Base-by-base conservation (phyloP, 2,329 filamentous ascomycete genomes). In the Dothideomycetes sp. region DNA sequence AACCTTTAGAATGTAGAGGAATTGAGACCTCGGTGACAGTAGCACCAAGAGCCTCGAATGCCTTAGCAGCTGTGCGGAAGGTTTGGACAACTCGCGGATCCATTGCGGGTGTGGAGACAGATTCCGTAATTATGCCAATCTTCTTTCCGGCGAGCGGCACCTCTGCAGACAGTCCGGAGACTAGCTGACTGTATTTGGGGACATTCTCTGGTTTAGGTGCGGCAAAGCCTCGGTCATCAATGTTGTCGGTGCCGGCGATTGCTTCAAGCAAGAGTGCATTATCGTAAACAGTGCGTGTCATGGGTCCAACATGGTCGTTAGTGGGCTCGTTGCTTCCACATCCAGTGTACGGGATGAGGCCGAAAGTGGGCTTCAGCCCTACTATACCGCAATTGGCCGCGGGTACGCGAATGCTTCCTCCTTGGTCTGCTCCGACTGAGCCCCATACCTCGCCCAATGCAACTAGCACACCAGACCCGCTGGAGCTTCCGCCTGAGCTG, bases 21-120 rank as follows among this genome's bases (percentile, higher is more conserved):
- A 76, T 56, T 0, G 68, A 71, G 1, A 75, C 57, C 36, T 73
- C 64, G 19, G 66, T 62, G 0, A 76, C 59, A 0, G 47, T 58
- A 4, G 72, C 72, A 0, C 72, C 72, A 0, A 75, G 57, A 0
- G 58, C 51, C 29, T 54, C 44, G 40, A 74, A 63, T 15, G 55
- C 60, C 2, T 54, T 49, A 0, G 59, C 59, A 0, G 73, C 68
- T 2, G 49, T 45, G n/a, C 59, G 52, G 11, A 75, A 66, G 0
- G 58, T 56, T 0, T 58, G 46, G 27, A 52, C 61, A 3, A 72
- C 66, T 11, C 52, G 54, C 3, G 59, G 53, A 39, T 64, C 60
- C 3, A 67, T 53, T 1, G 61, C 50, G 1, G 55, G 46, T 5
- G 47, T 41, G 1, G 43, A 45, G 10, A 59, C 42, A 2, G 54